Percentiles rank a stretch among this genome's conserved stretches.
These are phyloP conservation scores for Drosera capensis DNA, from an alignment of 148 eudicot species.

Conservation along the genomic window DNA sequence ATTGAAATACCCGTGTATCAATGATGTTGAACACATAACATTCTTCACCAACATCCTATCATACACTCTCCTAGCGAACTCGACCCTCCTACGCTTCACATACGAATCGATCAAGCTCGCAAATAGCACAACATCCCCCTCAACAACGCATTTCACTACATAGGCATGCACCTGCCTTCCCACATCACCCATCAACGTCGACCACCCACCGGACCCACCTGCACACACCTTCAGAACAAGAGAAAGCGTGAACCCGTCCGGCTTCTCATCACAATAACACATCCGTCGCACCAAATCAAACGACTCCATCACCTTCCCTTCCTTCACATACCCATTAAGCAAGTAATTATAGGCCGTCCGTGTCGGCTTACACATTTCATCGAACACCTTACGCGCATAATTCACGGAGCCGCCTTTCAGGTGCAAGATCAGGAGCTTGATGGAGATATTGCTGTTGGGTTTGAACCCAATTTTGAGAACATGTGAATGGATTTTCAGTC, in stretches of 20 bases:
- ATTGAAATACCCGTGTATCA: slow-evolving; percentile 71
- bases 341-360: slow-evolving; percentile 63
- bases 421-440: slow-evolving; percentile 55
- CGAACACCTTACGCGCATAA: slow-evolving; percentile 60
- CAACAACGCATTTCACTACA: slow-evolving; percentile 27
- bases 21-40: slow-evolving; percentile 70
- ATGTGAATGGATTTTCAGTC: slow-evolving; percentile 71
- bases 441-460: slow-evolving; percentile 44
- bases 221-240: slow-evolving; percentile 67
- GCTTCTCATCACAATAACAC: slow-evolving; percentile 21
- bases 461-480: slow-evolving; percentile 50
- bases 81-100: slow-evolving; percentile 54
- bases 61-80: slow-evolving; percentile 60
- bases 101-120: slow-evolving; percentile 61
- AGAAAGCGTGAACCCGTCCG: slow-evolving; percentile 67
- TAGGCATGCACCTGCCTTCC: slow-evolving; percentile 72
- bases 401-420: slow-evolving; percentile 34
- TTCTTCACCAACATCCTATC: slow-evolving; percentile 47
- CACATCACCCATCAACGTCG: slow-evolving; percentile 6
- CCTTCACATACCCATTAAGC: slow-evolving; percentile 53
- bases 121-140: slow-evolving; percentile 43
- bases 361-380: slow-evolving; percentile 54
- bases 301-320: slow-evolving; percentile 21
- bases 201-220: slow-evolving; percentile 10
- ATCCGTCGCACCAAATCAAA: slow-evolving; percentile 38